A percentile compares a stretch with the other conserved stretches of the same genome.
Conservation (phyloP, 2,329 filamentous ascomycete species). For the Pestalotiopsis sp. region DNA sequence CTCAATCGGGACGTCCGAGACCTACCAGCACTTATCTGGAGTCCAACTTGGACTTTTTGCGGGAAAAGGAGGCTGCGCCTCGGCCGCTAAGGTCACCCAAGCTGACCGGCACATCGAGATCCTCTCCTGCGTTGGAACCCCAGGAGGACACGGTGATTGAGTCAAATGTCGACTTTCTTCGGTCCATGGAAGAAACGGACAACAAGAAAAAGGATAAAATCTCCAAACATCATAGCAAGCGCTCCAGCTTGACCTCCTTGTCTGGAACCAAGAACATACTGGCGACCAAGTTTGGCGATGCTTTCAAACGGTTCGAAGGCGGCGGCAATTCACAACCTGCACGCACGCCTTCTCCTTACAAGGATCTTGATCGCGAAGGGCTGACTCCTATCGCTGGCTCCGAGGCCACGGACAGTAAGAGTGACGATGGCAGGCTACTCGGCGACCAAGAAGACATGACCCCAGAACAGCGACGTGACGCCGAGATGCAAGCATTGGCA, state of each 20-base stretch:
- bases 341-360: constrained; percentile 52
- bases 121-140: constrained; percentile 46
- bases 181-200: constrained; percentile 71
- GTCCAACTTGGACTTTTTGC: constrained; percentile 79
- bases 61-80: constrained; percentile 69
- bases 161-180: constrained; percentile 82
- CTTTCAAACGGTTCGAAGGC: constrained; percentile 87
- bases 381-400: constrained; percentile 77
- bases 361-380: constrained; percentile 49
- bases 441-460: constrained; percentile 74
- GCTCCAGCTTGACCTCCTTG: constrained; percentile 72
- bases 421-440: constrained; percentile 66
- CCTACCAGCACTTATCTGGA: constrained; percentile 84
- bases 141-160: constrained; percentile 68
- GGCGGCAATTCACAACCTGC: constrained; percentile 28
- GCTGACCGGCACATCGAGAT: constrained; percentile 33
- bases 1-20: constrained; percentile 56
- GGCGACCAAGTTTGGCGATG: constrained; percentile 88
- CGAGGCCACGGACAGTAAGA: constrained; percentile 70
- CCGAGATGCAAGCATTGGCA: constrained; percentile 79
- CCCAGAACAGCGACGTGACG: constrained; percentile 86
- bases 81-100: constrained; percentile 41
- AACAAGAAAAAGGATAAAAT: constrained; percentile 56
- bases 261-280: constrained; percentile 80
- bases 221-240: constrained; percentile 68